phyloP scores from a whole-genome alignment of 2,329 filamentous ascomycete species.

The Thermomyces lanuginosus region DNA sequence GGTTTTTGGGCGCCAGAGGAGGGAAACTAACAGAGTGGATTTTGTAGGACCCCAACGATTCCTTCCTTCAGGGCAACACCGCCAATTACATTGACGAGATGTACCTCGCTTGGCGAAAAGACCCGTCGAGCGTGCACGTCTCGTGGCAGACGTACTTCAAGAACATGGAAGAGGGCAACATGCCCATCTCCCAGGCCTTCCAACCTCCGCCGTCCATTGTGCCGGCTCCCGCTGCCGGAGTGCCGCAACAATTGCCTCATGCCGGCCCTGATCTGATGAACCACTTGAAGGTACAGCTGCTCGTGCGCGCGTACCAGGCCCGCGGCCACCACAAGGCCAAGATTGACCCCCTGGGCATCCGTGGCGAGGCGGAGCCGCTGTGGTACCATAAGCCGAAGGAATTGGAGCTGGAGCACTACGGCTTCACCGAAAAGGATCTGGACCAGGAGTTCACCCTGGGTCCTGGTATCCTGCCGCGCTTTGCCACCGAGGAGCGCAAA shows the following conservation, averaged over 20 bases:
- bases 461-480: constrained; percentile 85
- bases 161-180: constrained; percentile 96
- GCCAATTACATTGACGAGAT: constrained; percentile 99
- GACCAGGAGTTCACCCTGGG: constrained; percentile 84
- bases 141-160: constrained; percentile 99
- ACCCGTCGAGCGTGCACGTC: constrained; percentile 83
- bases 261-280: constrained; percentile 75
- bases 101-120: constrained; percentile 94
- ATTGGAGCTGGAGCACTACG: constrained; percentile 81
- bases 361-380: constrained; percentile 67
- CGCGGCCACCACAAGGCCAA: constrained; percentile 96
- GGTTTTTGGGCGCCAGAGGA: not conserved
- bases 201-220: constrained; percentile 87
- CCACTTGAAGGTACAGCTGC: constrained; percentile 93
- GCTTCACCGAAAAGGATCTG: constrained; percentile 86
- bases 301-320: constrained; percentile 94
- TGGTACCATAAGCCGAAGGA: constrained; percentile 82
- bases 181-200: constrained; percentile 96
- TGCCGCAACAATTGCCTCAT: constrained; percentile 54
- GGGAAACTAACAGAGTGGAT: constrained; percentile 1
- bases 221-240: constrained; percentile 61
- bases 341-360: constrained; percentile 89
- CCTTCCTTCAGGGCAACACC: constrained; percentile 88
- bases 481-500: constrained; percentile 71
- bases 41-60: constrained; percentile 66